phyloP scores from a whole-genome alignment of 2,329 filamentous ascomycete species.

The Alternaria angustiovoidea region DNA sequence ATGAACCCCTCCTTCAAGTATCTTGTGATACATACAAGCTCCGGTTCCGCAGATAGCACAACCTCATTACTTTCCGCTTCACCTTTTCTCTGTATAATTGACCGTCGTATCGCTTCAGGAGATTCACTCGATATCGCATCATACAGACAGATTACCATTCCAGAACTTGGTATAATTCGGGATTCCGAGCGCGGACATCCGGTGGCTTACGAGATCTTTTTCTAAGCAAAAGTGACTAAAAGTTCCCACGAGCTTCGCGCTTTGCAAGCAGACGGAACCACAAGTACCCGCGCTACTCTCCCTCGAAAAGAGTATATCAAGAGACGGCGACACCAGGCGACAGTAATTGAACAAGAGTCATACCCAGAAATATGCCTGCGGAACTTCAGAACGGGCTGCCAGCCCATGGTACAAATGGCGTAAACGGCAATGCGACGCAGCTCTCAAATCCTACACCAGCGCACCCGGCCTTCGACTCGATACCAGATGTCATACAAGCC shows the following conservation, averaged over 20 bases:
- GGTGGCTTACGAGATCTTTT: conserved; percentile 13
- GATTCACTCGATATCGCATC: background rate
- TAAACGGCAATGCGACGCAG: conserved; percentile 27
- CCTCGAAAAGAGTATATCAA: background rate
- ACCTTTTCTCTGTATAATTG: background rate
- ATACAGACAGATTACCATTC: background rate
- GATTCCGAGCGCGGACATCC: conserved; percentile 6
- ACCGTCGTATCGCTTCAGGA: background rate
- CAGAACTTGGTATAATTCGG: background rate
- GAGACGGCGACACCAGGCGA: background rate
- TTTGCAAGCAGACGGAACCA: conserved; percentile 4
- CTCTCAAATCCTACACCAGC: conserved; percentile 37
- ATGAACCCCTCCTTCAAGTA: conserved; percentile 14
- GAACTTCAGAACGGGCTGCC: conserved; percentile 22
- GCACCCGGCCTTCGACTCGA: conserved; percentile 56
- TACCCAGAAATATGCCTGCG: conserved; percentile 33
- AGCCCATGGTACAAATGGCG: conserved; percentile 29
- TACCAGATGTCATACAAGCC: conserved; percentile 56
- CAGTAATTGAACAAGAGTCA: conserved; percentile 2
- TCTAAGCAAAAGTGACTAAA: conserved; percentile 8
- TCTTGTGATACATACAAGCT: conserved; percentile 13
- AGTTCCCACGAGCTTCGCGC: background rate
- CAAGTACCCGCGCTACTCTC: background rate
- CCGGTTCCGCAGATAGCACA: conserved; percentile 17
- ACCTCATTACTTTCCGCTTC: background rate